Percentiles rank a stretch among this genome's conserved stretches.
These are phyloP conservation scores for Ascocoryne sarcoides DNA, from an alignment of 2,329 filamentous ascomycete genomes.

Conservation along the genomic window DNA sequence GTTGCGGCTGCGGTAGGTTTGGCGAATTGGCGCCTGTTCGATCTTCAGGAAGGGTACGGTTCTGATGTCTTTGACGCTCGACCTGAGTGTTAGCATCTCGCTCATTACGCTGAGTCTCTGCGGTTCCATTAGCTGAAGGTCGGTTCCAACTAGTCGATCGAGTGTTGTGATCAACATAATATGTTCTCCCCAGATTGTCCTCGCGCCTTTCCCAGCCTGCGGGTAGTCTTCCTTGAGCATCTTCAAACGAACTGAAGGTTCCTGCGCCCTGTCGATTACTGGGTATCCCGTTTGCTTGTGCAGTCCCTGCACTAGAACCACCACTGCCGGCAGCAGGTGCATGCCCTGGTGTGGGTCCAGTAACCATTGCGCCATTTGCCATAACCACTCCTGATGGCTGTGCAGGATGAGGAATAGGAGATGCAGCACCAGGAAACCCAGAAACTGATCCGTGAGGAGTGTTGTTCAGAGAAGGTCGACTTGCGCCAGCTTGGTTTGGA, in stretches of 20 bases:
- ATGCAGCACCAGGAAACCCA: constrained; percentile 21
- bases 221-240: constrained; percentile 85
- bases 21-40: constrained; percentile 89
- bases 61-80: constrained; percentile 88
- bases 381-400: constrained; percentile 21
- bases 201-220: constrained; percentile 94
- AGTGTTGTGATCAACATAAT: constrained; percentile 98
- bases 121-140: constrained; percentile 70
- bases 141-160: constrained; percentile 94
- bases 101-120: constrained; percentile 66
- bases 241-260: constrained; percentile 86
- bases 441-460: constrained; percentile 24
- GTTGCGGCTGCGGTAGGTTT: constrained; percentile 52
- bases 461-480: constrained; percentile 24
- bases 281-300: constrained; percentile 17
- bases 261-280: constrained; percentile 26
- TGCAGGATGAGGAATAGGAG: constrained; percentile 30
- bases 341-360: constrained; percentile 27
- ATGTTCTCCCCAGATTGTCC: constrained; percentile 89
- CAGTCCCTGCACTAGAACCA: constrained; percentile 17
- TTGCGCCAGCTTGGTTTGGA: constrained; percentile 21
- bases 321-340: constrained; percentile 28
- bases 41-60: constrained; percentile 90
- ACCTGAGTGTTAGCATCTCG: constrained; percentile 87
- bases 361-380: constrained; percentile 25